Evolutionary conservation across 2,329 filamentous ascomycete species (phyloP), one percentile per base, ranked within the genome.

Genomic region (Neopestalotiopsis sp.): DNA sequence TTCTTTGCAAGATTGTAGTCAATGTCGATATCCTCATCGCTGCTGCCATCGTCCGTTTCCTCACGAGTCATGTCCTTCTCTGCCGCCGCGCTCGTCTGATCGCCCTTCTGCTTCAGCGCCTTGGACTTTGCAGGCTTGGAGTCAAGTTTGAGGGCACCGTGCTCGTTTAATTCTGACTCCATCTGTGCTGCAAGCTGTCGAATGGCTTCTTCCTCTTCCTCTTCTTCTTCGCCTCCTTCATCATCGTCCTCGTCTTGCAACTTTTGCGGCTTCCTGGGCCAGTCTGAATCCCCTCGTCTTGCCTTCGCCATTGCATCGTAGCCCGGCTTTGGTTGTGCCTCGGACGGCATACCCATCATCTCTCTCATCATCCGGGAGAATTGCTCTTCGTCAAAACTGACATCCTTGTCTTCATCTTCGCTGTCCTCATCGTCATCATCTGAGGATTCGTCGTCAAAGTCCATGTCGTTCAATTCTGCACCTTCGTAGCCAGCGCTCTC

Each of bases 1-100:
- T 98, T 98, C 79, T 92, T 94, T 20, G 93, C 94, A 30, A 99
- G 84, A 71, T 96, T 95, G 73, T 94, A 92, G 77, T 98, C 93
- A 34, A 96, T 89, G 71, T 94, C 86, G 4, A 96, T 87, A 66
- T 92, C 90, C 0, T 88, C 86, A 10, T 89, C 81, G 2, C 80
- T 81, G 10, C 83, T 84, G 9, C 87, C 85, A 2, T 86, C 84
- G 52, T 88, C 82, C 2, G 78, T 75, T 2, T 75, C 70, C 32
- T 66, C 59, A 38, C 65, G 71, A 62, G 4, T 67, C 49, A 17
- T 42, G 52, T 57, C 71, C 70, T 45, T 67, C 73, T 67, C 71
- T 72, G 59, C 69, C 69, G 69, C 74, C 73, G 52, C 66, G 66
- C 45, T 68, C 60, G 5, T 57, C 4, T 57, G 58, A 42, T 71